Evolutionary conservation across 768 basidiomycete genomes (phyloP), one percentile per base, ranked within the genome.

Genomic region (Calocybe cyanea): DNA sequence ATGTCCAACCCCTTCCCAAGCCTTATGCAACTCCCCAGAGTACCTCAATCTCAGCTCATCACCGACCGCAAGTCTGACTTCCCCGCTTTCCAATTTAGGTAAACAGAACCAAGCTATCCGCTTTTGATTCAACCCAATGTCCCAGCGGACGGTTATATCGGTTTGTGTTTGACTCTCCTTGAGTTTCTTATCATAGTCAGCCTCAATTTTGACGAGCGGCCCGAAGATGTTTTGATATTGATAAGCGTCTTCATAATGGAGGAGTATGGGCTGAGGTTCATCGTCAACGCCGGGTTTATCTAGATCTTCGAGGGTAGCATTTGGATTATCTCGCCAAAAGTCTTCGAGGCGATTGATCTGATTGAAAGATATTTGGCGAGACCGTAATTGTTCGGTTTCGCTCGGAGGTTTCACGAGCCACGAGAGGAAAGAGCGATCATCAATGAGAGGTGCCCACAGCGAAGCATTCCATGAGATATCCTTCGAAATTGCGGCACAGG

Each of bases 211-310:
- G 66, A 99, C 96, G 37, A 99, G 79, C 13, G 96, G 96, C 4
- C 96, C 96, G 58, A 98, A 95, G 45, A 99, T 98, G 62, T 99
- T 99, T 71, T 99, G 96, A 63, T 99, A 99, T 59, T 98, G 96
- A 61, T 98, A 99, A 36, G 96, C 96, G 63, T 99, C 96, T 62
- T 98, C 95, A 64, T 99, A 99, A 52, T 84, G 85, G 43, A 88
- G 67, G 18, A 95, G 62, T 51, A 99, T 87, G 6, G 87, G 81
- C 63, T 97, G 93, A 2, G 96, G 93, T 58, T 99, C 96, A 64
- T 99, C 96, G 58, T 99, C 96, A 1, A 97, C 89, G 5, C 94
- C 93, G 0, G 93, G 92, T 61, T 96, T 94, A 62, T 96, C 95
- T 7, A 98, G 81, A 63, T 99, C 96, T 61, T 97, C 93, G 2